Evolutionary conservation across 148 eudicot species (phyloP), one percentile per base, ranked within the genome.

Genomic region (Arctostaphylos glauca): DNA sequence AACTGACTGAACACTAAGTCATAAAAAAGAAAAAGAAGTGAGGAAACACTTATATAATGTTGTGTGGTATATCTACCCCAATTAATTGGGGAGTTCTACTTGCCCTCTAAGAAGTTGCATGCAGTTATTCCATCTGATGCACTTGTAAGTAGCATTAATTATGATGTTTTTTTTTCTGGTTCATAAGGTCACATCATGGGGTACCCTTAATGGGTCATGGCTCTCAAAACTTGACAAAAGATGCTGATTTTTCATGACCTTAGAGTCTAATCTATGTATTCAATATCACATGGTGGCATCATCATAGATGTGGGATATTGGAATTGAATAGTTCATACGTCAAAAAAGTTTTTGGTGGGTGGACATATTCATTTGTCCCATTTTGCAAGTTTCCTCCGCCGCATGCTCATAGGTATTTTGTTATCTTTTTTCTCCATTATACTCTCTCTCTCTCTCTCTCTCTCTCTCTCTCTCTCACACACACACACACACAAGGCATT

Each of bases 131-230:
- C 74, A 38, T 43, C 47, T 68, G 74, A 68, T 68, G 74, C 47
- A 66, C 2, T 62, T 10, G 43, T 66, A 12, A 8, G 9, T 43
- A 41, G 21, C 43, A 5, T 71, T 6, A 41, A 59, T 6, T 16
- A 16, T 71, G 23, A 6, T 71, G 21, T 15, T 14, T 16, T 15
- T 14, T 16, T 71, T 43, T 49, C n/a, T 41, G 47, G 18, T 71
- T 43, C 50, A 71, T 41, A 9, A 71, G 13, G 76, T 72, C 76
- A 46, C 76, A 6, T 72, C 76, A 72, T 72, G 76, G 76, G 52
- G 76, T 44, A 72, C 52, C 52, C 50, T 43, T 16, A 46, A 43
- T 19, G 76, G 49, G 50, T 66, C 76, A 72, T 44, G 52, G 50
- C 52, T 25, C 49, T 72, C 23, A 72, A 41, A 68, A 72, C 7